A percentile compares a stretch with the other conserved stretches of the same genome.
These are phyloP conservation scores for Lyophyllum atratum DNA, from an alignment of 768 basidiomycete species.

Conservation along the genomic window DNA sequence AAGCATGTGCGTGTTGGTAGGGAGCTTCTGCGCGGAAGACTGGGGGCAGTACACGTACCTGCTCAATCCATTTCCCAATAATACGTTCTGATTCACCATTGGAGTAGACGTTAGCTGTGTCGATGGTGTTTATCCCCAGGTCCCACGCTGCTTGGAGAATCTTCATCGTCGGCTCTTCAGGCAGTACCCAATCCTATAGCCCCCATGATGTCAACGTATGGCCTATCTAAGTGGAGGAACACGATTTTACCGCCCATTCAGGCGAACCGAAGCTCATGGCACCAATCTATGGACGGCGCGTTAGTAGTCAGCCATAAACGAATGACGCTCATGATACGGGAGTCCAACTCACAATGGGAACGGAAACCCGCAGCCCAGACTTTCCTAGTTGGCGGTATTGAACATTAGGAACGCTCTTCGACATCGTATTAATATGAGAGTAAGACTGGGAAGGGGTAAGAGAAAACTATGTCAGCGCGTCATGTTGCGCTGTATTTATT, in stretches of 20 bases:
- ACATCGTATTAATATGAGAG: not conserved
- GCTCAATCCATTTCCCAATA: slow-evolving; percentile 42
- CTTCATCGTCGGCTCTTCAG: slow-evolving; percentile 43
- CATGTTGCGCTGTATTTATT: not conserved
- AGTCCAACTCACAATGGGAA: not conserved
- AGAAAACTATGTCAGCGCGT: not conserved
- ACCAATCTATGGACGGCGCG: not conserved
- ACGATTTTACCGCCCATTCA: not conserved
- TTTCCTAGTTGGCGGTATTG: slow-evolving; percentile 7
- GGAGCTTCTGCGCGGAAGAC: slow-evolving; percentile 14
- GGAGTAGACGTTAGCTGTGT: slow-evolving; percentile 38
- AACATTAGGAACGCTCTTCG: not conserved
- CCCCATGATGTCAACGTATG: slow-evolving; percentile 14
- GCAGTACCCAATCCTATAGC: slow-evolving; percentile 45
- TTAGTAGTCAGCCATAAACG: no score
- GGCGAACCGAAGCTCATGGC: slow-evolving; percentile 9
- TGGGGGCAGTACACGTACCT: slow-evolving; percentile 16
- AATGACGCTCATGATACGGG: not conserved
- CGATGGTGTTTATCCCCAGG: slow-evolving; percentile 36
- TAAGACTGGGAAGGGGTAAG: not conserved
- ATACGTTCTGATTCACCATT: slow-evolving; percentile 41
- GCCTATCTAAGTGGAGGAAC: not conserved
- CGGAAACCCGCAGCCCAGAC: slow-evolving; percentile 1
- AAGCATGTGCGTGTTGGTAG: slow-evolving; percentile 11
- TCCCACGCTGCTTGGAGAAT: slow-evolving; percentile 51